A percentile compares a stretch with the other conserved stretches of the same genome.
These are phyloP conservation scores for Ganoderma lucidum DNA, from an alignment of 1,284 basidiomycete genomes.

Conservation along the genomic window DNA sequence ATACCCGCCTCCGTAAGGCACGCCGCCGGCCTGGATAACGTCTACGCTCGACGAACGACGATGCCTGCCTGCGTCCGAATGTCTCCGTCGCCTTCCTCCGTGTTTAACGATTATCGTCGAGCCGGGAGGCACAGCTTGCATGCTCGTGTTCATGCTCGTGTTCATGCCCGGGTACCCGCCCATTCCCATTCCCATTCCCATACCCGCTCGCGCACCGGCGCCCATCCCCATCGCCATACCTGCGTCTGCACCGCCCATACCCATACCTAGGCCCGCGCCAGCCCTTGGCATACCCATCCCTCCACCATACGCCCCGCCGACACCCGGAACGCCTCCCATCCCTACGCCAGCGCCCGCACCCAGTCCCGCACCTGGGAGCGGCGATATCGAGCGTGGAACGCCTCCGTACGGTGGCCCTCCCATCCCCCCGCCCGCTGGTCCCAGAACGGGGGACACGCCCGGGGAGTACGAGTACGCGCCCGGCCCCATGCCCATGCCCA, in stretches of 20 bases:
- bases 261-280: neutral
- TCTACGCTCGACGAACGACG: conserved; percentile 35
- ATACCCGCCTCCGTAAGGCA: conserved; percentile 7
- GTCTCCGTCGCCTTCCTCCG: conserved; percentile 12
- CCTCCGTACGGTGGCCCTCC: neutral
- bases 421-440: conserved; percentile 13
- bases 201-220: neutral
- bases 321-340: conserved; percentile 1
- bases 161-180: conserved; percentile 7
- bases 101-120: conserved; percentile 34
- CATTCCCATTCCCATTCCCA: conserved; percentile 2
- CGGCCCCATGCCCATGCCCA: too few relatives aligned
- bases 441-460: neutral
- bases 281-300: conserved; percentile 1
- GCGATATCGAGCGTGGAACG: neutral
- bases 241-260: neutral
- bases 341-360: conserved; percentile 6
- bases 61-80: conserved; percentile 17
- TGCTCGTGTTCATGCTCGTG: conserved; percentile 12
- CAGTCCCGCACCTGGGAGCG: neutral
- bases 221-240: neutral
- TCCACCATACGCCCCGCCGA: neutral
- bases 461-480: conserved; percentile 5
- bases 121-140: conserved; percentile 25
- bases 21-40: conserved; percentile 19